Evolutionary conservation across 2,329 filamentous ascomycete species (phyloP).

Genomic region (Nectriaceae sp.): DNA sequence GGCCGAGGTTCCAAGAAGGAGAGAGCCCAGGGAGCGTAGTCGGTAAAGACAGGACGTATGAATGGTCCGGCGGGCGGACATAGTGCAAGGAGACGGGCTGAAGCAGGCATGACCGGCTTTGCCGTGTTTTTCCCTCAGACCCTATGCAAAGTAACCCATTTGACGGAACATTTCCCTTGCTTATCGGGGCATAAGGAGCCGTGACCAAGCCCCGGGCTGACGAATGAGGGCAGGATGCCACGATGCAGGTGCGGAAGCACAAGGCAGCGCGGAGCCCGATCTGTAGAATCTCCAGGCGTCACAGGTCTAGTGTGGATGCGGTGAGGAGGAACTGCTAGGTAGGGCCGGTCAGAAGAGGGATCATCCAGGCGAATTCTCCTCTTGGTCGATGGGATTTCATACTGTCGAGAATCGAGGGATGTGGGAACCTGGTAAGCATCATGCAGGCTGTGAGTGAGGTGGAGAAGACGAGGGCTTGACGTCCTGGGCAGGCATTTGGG

Average conservation of each 20-base stretch:
- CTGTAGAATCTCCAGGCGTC: not conserved
- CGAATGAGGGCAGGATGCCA: constrained; percentile 16
- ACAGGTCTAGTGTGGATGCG: not conserved
- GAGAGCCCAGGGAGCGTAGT: not conserved
- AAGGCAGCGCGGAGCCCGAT: constrained; percentile 5
- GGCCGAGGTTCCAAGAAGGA: not conserved
- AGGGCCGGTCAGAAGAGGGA: not conserved
- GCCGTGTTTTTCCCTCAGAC: not conserved
- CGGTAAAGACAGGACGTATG: not conserved
- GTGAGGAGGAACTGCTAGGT: not conserved
- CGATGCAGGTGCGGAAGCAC: constrained; percentile 21
- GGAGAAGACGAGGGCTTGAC: constrained; percentile 5
- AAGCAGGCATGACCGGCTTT: not conserved
- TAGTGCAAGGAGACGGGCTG: not conserved
- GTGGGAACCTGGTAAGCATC: constrained; percentile 7
- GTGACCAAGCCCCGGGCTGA: constrained; percentile 7
- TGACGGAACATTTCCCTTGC: constrained; percentile 11
- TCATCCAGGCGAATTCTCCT: not conserved
- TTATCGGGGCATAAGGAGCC: constrained; percentile 13
- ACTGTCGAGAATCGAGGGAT: not conserved
- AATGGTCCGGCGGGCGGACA: not conserved
- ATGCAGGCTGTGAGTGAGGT: constrained; percentile 10
- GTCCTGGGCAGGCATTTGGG: not conserved
- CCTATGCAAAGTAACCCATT: constrained; percentile 13
- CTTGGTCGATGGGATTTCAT: not conserved